These are phyloP conservation scores for Grosmannia penicillata DNA, from an alignment of 2,329 filamentous ascomycete genomes.

Conservation along the genomic window DNA sequence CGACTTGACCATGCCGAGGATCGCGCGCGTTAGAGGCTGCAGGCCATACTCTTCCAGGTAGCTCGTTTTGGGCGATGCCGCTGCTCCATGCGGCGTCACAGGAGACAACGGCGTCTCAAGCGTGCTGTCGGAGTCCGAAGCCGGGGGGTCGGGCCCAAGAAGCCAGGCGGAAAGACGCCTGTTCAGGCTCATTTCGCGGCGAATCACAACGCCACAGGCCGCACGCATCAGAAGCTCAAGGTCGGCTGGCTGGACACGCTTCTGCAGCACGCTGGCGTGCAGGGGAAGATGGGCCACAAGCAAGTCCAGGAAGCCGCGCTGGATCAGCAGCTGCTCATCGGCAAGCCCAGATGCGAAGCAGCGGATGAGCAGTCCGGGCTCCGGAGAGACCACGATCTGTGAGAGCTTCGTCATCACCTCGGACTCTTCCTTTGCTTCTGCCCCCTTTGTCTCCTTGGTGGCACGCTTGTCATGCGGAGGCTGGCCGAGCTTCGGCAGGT, in stretches of 20 bases:
- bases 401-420: conserved; percentile 38
- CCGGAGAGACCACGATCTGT: conserved; percentile 66
- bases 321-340: conserved; percentile 81
- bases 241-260: conserved; percentile 56
- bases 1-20: conserved; percentile 61
- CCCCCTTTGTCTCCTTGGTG: conserved; percentile 3
- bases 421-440: conserved; percentile 20
- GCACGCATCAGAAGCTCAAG: conserved; percentile 69
- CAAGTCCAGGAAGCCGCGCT: conserved; percentile 85
- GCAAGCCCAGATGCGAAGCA: conserved; percentile 82
- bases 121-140: conserved; percentile 12
- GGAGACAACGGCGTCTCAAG: conserved; percentile 24
- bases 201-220: conserved; percentile 72
- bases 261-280: conserved; percentile 66
- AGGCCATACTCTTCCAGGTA: conserved; percentile 79
- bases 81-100: no score
- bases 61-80: conserved; percentile 45
- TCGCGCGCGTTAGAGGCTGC: conserved; percentile 54
- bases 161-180: conserved; percentile 93
- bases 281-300: conserved; percentile 82
- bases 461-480: conserved; percentile 15
- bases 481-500: conserved; percentile 56
- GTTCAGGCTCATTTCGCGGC: conserved; percentile 94
- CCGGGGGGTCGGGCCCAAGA: conserved; percentile 55
- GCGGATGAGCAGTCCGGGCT: conserved; percentile 78